Evolutionary conservation across 306 rosid genomes (phyloP).

Genomic region (Phaseolus lunatus): DNA sequence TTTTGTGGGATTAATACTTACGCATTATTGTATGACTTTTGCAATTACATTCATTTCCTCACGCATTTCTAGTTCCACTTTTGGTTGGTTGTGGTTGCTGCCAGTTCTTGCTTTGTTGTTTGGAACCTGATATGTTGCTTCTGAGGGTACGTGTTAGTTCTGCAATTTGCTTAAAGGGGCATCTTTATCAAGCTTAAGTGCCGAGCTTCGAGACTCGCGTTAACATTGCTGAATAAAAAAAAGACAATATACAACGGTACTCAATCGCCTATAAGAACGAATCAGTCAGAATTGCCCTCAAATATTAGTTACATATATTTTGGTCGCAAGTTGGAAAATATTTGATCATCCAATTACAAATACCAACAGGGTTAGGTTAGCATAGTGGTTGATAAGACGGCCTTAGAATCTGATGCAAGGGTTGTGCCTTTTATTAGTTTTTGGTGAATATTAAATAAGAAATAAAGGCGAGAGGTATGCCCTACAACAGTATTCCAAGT

Average conservation of each 20-base stretch:
- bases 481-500: background rate
- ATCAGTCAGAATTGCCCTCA: no score
- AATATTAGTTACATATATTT: background rate
- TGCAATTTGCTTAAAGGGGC: background rate
- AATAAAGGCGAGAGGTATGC: background rate
- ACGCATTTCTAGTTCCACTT: background rate
- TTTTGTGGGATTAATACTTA: background rate
- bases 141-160: background rate
- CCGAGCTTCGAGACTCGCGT: no score
- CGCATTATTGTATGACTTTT: background rate
- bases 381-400: no score
- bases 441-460: no score
- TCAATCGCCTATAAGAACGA: no score
- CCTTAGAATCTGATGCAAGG: no score
- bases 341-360: background rate
- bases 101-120: slow-evolving; percentile 12
- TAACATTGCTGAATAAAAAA: no score
- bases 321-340: background rate
- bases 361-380: no score
- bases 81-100: slow-evolving; percentile 21
- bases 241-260: no score
- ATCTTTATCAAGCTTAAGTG: background rate
- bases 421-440: no score
- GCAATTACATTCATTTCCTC: background rate
- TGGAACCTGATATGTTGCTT: slow-evolving; percentile 27